Evolutionary conservation across 1,284 basidiomycete genomes (phyloP), one percentile per base, ranked within the genome.

Genomic region (Puccinia brachypodii): DNA sequence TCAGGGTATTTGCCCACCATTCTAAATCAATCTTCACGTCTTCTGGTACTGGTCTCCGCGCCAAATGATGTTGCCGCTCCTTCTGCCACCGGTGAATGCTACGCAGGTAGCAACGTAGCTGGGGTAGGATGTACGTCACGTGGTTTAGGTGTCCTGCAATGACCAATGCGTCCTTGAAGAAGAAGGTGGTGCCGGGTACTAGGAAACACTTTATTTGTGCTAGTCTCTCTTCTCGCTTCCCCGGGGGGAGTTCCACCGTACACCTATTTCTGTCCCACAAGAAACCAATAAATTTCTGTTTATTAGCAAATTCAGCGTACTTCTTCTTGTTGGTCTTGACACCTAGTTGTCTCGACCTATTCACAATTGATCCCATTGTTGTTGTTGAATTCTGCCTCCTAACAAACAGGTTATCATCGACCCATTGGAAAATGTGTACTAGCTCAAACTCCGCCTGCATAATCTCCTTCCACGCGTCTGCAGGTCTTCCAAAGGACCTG

Each of bases 281-380:
- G 22, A 74, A 74, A 1, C 72, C 72, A 8, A 74, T 38, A 25
- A 38, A 74, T 58, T 74, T 74, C 14, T 74, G 44, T 58, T 58
- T 50, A 8, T 56, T 19, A 2, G 8, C 36, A 13, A 53, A 74
- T 28, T 74, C 31, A 11, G 50, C 16, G 16, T 14, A 74, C 31
- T 74, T 74, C 33, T 33, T 31, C 2, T 19, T 36, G 56, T 58
- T 74, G 1, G 44, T 56, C 6, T 14, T 4, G 2, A 74, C 72
- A 3, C 44, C 72, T 14, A 74, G 13, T 6, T 33, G 13, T 33
- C 11, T 19, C 8, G 36, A 38, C 3, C 47, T 56, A 1, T 74
- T 7, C 0, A 58, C 8, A 1, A 74, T 19, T 1, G 3, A 19
- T 3, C 1, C 3, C 25, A 73, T 73, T 3, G 3, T 36, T 4